A percentile compares a stretch with the other conserved stretches of the same genome.
Evolutionary conservation across 257 asterid species (phyloP).

Genomic region (Linderniella brevidens): DNA sequence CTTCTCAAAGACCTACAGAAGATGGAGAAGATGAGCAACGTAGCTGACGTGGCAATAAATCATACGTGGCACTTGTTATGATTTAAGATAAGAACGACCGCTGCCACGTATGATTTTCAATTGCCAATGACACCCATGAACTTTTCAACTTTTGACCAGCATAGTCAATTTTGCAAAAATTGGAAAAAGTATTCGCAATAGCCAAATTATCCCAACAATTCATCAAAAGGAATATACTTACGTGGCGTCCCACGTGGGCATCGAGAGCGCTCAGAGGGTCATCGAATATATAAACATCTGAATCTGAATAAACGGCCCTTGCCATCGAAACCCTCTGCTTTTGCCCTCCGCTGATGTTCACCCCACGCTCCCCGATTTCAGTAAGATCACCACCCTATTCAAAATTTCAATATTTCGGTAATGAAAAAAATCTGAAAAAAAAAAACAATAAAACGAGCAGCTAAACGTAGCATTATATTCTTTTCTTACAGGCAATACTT

Average conservation of each 20-base stretch:
- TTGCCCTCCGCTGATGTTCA: constrained; percentile 98
- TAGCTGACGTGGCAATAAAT: too few species aligned
- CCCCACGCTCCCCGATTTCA: constrained; percentile 99
- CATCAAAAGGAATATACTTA: constrained; percentile 11
- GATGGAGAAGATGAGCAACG: constrained; percentile 6
- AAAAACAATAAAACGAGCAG: constrained; percentile 5
- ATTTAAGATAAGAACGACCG: too few species aligned
- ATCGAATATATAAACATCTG: constrained; percentile 86
- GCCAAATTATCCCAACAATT: neutral
- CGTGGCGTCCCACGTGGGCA: constrained; percentile 98
- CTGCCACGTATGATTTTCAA: too few species aligned
- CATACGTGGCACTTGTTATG: too few species aligned
- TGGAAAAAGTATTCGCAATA: constrained; percentile 2
- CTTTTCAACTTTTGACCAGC: too few species aligned
- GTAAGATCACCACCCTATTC: constrained; percentile 90
- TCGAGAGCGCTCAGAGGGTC: constrained; percentile 98
- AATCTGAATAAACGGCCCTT: constrained; percentile 84
- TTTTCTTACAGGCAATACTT: constrained; percentile 63
- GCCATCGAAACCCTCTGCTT: constrained; percentile 99
- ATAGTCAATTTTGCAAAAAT: too few species aligned
- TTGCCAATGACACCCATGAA: too few species aligned
- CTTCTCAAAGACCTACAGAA: constrained; percentile 62
- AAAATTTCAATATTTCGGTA: constrained; percentile 1
- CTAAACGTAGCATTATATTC: constrained; percentile 10
- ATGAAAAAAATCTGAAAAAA: constrained; percentile 4